phyloP scores from a whole-genome alignment of 257 asterid genomes.

The Cinchona pubescens region DNA sequence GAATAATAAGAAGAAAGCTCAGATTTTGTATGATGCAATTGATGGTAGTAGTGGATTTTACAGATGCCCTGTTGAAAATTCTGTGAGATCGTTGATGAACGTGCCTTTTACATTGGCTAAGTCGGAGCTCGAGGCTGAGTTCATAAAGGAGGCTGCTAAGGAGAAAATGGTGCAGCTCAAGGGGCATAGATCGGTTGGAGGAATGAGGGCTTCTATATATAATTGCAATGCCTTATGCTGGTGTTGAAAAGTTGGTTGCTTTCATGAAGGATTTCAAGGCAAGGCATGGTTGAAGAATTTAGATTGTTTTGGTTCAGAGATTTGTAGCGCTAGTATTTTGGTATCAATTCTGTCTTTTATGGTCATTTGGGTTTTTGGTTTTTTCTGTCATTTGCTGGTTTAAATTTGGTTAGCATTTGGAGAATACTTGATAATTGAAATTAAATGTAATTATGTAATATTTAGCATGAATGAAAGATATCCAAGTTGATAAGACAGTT shows the following conservation, averaged over 20 bases:
- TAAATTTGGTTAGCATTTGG: neutral
- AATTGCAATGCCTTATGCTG: constrained; percentile 96
- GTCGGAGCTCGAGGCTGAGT: constrained; percentile 79
- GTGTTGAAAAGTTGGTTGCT: constrained; percentile 81
- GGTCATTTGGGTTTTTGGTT: neutral
- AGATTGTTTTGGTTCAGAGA: neutral
- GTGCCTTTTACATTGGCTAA: constrained; percentile 84
- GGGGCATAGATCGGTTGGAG: constrained; percentile 95
- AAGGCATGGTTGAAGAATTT: constrained; percentile 45
- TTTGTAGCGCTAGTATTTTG: constrained; percentile 11
- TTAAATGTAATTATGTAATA: neutral
- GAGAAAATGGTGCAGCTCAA: constrained; percentile 97
- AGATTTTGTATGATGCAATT: constrained; percentile 66
- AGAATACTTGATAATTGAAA: neutral
- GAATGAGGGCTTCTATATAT: constrained; percentile 97
- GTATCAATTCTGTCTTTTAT: neutral
- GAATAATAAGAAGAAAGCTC: constrained; percentile 70
- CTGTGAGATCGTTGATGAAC: constrained; percentile 89
- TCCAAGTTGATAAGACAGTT: neutral
- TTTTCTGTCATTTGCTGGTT: neutral
- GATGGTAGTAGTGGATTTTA: constrained; percentile 78
- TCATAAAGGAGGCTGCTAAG: constrained; percentile 81
- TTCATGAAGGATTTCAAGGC: constrained; percentile 97
- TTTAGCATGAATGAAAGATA: neutral
- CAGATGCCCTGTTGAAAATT: constrained; percentile 79